Evolutionary conservation across 148 eudicot genomes (phyloP).

Genomic region (Vaccinium vitisidaea): DNA sequence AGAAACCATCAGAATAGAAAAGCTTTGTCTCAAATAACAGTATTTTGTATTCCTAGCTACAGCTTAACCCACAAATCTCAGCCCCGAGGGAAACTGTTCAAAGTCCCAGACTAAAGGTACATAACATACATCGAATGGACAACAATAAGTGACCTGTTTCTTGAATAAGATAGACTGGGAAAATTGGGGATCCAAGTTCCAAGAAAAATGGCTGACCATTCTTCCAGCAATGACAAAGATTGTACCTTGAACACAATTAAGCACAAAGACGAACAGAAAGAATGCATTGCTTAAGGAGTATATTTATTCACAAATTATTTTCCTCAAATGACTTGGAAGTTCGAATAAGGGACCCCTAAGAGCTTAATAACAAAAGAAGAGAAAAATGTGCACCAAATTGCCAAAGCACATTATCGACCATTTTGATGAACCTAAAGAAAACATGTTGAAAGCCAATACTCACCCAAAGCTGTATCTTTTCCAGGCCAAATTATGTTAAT

Average conservation of each 20-base stretch:
- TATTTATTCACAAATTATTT: background rate
- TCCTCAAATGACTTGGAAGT: background rate
- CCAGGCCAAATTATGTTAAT: slow-evolving; percentile 87
- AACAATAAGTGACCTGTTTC: background rate
- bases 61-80: background rate
- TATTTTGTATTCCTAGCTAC: background rate
- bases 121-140: background rate
- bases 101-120: background rate
- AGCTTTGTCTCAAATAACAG: background rate
- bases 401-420: background rate
- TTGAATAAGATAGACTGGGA: background rate
- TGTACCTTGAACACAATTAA: background rate
- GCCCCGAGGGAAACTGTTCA: background rate
- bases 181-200: background rate
- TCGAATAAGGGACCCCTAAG: background rate
- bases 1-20: background rate
- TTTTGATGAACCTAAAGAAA: background rate
- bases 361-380: background rate
- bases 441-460: slow-evolving; percentile 25
- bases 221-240: slow-evolving; percentile 1
- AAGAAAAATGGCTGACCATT: background rate
- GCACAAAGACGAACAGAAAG: background rate
- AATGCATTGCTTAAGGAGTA: background rate
- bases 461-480: slow-evolving; percentile 75
- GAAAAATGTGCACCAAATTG: slow-evolving; percentile 7